These are phyloP conservation scores for Jatropha curcas DNA, from an alignment of 345 rosid genomes.

Conservation along the genomic window DNA sequence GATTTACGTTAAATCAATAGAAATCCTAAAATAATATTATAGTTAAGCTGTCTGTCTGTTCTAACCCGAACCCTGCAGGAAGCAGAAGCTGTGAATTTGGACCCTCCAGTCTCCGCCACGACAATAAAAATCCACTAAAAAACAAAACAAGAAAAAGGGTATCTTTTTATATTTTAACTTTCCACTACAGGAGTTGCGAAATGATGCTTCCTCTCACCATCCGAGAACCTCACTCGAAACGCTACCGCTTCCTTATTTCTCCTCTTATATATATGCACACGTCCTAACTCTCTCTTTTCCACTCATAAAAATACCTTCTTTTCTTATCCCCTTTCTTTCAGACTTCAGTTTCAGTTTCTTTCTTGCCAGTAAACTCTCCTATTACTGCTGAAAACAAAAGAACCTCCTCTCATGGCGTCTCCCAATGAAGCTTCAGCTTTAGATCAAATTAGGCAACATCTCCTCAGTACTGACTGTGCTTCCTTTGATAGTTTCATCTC, in stretches of 20 bases:
- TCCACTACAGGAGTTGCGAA: too few species aligned
- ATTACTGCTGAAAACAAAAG: too few species aligned
- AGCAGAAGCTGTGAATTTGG: too few species aligned
- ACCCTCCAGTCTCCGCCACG: not conserved
- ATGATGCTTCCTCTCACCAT: constrained; percentile 30
- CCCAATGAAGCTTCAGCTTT: constrained; percentile 44
- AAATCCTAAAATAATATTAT: too few species aligned
- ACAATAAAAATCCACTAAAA: constrained; percentile 2
- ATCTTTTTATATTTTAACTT: too few species aligned
- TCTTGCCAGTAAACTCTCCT: too few species aligned
- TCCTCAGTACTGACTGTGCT: constrained; percentile 51
- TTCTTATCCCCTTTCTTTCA: too few species aligned
- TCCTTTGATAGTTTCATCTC: constrained; percentile 41
- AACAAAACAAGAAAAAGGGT: too few species aligned
- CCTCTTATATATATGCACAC: constrained; percentile 13
- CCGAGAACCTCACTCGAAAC: constrained; percentile 35
- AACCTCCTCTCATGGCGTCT: constrained; percentile 21
- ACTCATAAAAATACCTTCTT: constrained; percentile 24
- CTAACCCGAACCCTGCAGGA: too few species aligned
- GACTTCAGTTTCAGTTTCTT: too few species aligned
- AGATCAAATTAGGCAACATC: constrained; percentile 65
- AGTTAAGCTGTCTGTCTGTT: too few species aligned
- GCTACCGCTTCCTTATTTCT: not conserved
- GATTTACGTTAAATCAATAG: too few species aligned
- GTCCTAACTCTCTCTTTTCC: constrained; percentile 28